Evolutionary conservation across 768 basidiomycete species (phyloP), one percentile per base, ranked within the genome.

Genomic region (Pleurotus ostreatus): DNA sequence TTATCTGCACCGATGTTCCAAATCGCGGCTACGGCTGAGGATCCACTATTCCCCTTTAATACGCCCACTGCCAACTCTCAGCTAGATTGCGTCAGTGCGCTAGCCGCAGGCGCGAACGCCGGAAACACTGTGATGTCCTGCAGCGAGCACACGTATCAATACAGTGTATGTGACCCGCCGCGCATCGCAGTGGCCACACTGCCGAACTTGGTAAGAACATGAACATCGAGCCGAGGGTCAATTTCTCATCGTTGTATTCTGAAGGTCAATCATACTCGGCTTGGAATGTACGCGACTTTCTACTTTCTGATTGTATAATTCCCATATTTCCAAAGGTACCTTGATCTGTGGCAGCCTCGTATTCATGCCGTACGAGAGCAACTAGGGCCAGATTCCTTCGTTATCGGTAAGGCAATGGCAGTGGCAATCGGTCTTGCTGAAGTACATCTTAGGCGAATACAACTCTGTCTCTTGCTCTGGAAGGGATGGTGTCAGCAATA

Each of bases 401-500:
- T 76, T 38, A 77, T 81, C 48, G 80, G 78, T 79, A 55, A 39
- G 60, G 55, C 8, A 40, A 7, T 15, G 9, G 49, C 22, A 9
- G 30, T 34, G 9, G 30, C 30, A 4, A 3, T 37, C 9, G 15
- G 8, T 38, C 1, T 25, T 15, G 26, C 20, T 38, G 4, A 15
- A 25, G 4, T 20, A 34, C 49, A 49, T 18, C 43, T 30, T 23
- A 30, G 80, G 81, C 6, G 80, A 82, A 65, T 81, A 79, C 59
- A 83, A 80, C 57, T 81, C 80, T 0, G 78, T 81, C 9, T 80
- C 79, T 4, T 82, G 80, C 53, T 75, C 77, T 11, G 81, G 81
- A 4, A 74, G 69, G 51, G 71, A 75, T 55, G 74, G 72, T 44
- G 77, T 81, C 38, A 78, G 75, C 62, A 78, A 81, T 58, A 81